phyloP scores from a whole-genome alignment of 2,329 filamentous ascomycete genomes.

The Hymenoscyphus infarciens region DNA sequence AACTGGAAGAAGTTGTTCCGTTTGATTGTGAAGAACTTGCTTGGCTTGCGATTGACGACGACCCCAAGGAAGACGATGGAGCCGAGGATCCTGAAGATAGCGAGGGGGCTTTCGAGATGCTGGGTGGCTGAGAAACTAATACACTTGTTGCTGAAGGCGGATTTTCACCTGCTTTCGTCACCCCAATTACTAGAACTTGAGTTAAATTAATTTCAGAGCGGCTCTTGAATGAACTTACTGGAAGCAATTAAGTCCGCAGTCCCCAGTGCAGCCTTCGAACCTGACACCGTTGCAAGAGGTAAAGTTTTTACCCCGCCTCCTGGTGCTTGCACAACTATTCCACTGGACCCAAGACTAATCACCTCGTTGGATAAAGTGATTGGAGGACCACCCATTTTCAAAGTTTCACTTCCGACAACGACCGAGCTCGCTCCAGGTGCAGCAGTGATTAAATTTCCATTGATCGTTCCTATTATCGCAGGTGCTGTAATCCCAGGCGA shows the following conservation, averaged over 20 bases:
- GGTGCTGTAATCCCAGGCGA: neutral
- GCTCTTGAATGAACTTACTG: neutral
- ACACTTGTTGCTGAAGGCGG: neutral
- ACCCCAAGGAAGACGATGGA: neutral
- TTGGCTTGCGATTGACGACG: neutral
- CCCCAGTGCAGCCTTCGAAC: neutral
- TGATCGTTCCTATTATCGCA: constrained; percentile 8
- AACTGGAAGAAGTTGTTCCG: neutral
- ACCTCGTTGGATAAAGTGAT: constrained; percentile 14
- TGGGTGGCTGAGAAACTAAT: neutral
- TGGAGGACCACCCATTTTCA: constrained; percentile 10
- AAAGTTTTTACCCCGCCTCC: constrained; percentile 14
- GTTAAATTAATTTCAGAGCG: neutral
- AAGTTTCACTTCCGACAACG: constrained; percentile 10
- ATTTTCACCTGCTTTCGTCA: neutral
- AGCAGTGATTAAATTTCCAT: constrained; percentile 11
- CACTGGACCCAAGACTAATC: constrained; percentile 12
- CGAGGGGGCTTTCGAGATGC: neutral
- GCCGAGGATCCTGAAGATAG: neutral
- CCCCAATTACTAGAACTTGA: neutral
- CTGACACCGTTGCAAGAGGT: neutral
- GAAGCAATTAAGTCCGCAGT: neutral
- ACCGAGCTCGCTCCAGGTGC: constrained; percentile 7
- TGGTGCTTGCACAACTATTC: constrained; percentile 13
- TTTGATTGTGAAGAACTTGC: neutral